A percentile compares a stretch with the other conserved stretches of the same genome.
Conservation (phyloP, 2,329 filamentous ascomycete species). For the Magnaporthiopsis incrustans region DNA sequence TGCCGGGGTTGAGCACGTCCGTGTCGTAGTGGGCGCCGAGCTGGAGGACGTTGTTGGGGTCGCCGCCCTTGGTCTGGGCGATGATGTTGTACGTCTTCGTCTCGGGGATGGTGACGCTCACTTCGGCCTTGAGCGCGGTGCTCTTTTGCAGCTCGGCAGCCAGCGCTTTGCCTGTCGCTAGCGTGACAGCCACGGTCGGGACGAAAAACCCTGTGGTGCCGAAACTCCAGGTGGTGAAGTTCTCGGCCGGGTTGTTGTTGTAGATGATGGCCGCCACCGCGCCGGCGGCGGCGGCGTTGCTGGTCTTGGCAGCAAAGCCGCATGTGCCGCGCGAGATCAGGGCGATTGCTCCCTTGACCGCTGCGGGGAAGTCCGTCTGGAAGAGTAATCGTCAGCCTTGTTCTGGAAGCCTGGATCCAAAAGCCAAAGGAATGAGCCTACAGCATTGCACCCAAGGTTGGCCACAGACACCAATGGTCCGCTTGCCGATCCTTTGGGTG, state of each 20-base stretch:
- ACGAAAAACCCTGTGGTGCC: conserved; percentile 59
- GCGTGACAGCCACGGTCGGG: conserved; percentile 59
- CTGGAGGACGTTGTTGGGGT: conserved; percentile 57
- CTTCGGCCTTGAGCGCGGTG: neutral
- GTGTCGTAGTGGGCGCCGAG: conserved; percentile 57
- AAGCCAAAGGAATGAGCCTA: neutral
- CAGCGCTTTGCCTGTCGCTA: conserved; percentile 48
- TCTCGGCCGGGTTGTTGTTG: conserved; percentile 58
- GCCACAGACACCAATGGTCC: conserved; percentile 37
- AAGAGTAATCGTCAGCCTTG: neutral
- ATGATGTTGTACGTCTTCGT: conserved; percentile 53
- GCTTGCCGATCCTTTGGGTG: conserved; percentile 35
- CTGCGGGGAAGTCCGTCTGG: conserved; percentile 50
- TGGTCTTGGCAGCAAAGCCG: conserved; percentile 63
- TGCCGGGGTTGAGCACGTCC: conserved; percentile 57
- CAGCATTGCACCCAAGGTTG: conserved; percentile 41
- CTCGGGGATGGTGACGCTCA: conserved; percentile 30
- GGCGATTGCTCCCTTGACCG: conserved; percentile 56
- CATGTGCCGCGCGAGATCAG: conserved; percentile 64
- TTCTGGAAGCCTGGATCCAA: too few species aligned
- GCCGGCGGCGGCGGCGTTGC: conserved; percentile 58
- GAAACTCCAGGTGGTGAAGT: conserved; percentile 44
- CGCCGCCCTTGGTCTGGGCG: conserved; percentile 51
- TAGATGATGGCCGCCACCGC: conserved; percentile 67
- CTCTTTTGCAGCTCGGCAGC: conserved; percentile 32